phyloP scores from a whole-genome alignment of 345 rosid species.

The Erysimum cheiranthoides region DNA sequence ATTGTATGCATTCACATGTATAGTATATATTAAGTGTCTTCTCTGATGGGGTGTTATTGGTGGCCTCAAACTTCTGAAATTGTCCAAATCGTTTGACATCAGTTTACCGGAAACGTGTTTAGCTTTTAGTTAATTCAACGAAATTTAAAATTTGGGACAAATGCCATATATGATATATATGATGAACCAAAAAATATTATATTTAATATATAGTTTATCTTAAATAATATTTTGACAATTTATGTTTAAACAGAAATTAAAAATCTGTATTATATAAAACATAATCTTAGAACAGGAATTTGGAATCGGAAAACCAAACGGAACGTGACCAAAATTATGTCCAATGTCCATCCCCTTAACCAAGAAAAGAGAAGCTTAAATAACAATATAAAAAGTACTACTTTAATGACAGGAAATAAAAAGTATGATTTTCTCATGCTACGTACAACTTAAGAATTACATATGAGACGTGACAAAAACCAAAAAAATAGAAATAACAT shows the following conservation, averaged over 20 bases:
- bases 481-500: not conserved
- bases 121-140: not conserved
- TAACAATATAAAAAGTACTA: not conserved
- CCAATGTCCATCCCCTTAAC: not conserved
- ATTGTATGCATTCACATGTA: not conserved
- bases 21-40: not conserved
- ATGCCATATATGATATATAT: no score
- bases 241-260: no score
- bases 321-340: no score
- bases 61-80: not conserved
- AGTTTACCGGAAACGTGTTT: no score
- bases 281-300: no score
- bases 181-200: no score
- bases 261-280: no score
- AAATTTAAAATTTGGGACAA: no score
- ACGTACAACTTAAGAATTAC: constrained; percentile 22
- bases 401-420: not conserved
- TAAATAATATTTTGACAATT: no score
- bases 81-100: not conserved
- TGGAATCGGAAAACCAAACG: no score
- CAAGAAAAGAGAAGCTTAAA: constrained; percentile 1
- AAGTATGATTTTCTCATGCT: constrained; percentile 21
- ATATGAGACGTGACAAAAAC: not conserved
- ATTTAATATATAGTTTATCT: no score
- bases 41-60: not conserved